Conservation (phyloP, 177 flowering plant species). For the Telopea speciosissima region DNA sequence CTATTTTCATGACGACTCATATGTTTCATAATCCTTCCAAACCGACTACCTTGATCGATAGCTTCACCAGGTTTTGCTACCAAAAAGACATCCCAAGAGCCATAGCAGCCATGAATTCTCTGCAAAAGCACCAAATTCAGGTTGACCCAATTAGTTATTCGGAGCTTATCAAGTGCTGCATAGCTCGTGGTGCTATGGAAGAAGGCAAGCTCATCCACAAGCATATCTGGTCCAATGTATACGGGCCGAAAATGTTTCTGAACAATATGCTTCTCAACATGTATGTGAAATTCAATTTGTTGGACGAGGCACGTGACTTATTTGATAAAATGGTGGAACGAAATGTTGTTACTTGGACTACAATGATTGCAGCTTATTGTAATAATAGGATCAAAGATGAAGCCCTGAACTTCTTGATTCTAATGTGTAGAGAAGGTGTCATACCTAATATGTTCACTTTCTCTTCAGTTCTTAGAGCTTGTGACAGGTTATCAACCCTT, state of each 20-base stretch:
- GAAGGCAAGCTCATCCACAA: not conserved
- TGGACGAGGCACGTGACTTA: not conserved
- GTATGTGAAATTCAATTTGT: not conserved
- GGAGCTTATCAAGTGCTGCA: constrained; percentile 1
- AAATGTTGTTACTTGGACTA: not conserved
- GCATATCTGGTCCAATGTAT: not conserved
- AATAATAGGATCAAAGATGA: not conserved
- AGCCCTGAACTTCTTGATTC: not conserved
- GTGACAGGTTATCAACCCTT: not conserved
- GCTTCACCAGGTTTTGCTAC: not conserved
- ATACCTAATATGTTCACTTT: not conserved
- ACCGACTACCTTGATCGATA: not conserved
- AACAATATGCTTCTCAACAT: not conserved
- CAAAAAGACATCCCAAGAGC: not conserved
- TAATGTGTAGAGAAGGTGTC: not conserved
- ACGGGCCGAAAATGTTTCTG: not conserved
- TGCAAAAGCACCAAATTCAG: not conserved
- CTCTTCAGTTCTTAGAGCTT: not conserved
- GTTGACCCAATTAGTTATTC: not conserved
- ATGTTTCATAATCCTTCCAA: not conserved
- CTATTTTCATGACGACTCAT: not conserved
- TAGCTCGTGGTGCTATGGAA: not conserved
- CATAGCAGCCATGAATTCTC: not conserved
- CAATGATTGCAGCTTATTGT: not conserved
- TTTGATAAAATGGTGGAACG: not conserved